Percentiles rank a stretch among this genome's conserved stretches.
phyloP scores from a whole-genome alignment of 139 green algal species.

The Desmodesmus armatus region DNA sequence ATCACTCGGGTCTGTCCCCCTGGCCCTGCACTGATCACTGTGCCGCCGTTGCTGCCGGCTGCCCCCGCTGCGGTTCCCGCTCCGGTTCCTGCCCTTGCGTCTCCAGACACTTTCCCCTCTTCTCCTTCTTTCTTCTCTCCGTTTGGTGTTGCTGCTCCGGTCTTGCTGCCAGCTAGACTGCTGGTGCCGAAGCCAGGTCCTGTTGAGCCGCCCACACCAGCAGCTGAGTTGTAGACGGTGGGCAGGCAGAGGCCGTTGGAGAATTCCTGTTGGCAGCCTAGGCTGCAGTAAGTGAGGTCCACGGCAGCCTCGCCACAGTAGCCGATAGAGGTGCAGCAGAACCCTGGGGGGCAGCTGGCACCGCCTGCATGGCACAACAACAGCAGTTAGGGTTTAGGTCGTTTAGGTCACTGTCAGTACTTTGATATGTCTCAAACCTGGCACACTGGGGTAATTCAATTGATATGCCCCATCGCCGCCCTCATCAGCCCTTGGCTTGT shows the following conservation, averaged over 20 bases:
- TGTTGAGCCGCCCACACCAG: too few species aligned
- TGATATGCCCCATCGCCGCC: too few species aligned
- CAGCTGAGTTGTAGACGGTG: not conserved
- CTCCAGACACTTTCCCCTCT: not conserved
- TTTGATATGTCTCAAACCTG: too few species aligned
- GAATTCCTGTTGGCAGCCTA: constrained; percentile 18
- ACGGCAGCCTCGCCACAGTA: constrained; percentile 23
- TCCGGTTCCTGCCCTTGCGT: not conserved
- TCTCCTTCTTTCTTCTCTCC: not conserved
- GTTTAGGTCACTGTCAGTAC: not conserved
- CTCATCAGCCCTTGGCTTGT: too few species aligned
- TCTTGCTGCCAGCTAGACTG: not conserved
- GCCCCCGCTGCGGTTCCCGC: not conserved
- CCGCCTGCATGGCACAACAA: not conserved
- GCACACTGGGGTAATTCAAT: too few species aligned
- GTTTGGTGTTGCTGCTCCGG: not conserved
- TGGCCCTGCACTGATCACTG: not conserved
- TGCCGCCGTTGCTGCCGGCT: not conserved
- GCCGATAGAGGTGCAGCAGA: constrained; percentile 32
- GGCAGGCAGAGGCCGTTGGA: constrained; percentile 23
- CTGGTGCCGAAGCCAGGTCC: not conserved
- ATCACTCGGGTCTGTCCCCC: too few species aligned
- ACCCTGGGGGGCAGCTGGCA: constrained; percentile 9
- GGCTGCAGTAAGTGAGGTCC: constrained; percentile 36
- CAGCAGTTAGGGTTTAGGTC: not conserved